These are phyloP conservation scores for Apiospora rasikravindrae DNA, from an alignment of 2,329 filamentous ascomycete species.

Conservation along the genomic window DNA sequence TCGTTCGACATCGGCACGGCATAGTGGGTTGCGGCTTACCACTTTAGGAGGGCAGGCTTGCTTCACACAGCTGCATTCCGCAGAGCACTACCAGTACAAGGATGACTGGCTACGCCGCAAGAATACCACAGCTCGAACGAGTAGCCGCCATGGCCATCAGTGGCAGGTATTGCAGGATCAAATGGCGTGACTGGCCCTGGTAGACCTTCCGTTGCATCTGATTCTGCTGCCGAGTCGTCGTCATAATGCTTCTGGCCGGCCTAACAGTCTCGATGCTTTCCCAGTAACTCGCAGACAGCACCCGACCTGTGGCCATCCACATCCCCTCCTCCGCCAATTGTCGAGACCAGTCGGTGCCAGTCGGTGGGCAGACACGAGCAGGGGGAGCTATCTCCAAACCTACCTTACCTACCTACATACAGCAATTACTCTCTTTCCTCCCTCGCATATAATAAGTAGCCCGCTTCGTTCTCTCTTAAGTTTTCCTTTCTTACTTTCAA, in stretches of 20 bases:
- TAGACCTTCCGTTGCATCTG: constrained; percentile 19
- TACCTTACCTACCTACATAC: neutral
- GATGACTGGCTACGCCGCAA: neutral
- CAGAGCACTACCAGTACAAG: neutral
- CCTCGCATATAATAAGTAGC: constrained; percentile 17
- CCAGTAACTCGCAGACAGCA: constrained; percentile 3
- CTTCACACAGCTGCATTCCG: neutral
- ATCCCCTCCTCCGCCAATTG: neutral
- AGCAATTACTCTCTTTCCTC: neutral
- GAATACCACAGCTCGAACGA: constrained; percentile 4
- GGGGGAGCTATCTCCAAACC: constrained; percentile 9
- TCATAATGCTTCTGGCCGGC: constrained; percentile 21
- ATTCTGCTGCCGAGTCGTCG: constrained; percentile 7
- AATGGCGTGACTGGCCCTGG: constrained; percentile 9
- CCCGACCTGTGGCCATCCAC: neutral
- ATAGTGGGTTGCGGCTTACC: constrained; percentile 12
- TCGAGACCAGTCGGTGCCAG: constrained; percentile 2
- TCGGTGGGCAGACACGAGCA: neutral
- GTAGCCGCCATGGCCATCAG: neutral
- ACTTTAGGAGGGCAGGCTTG: neutral
- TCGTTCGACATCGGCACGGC: neutral
- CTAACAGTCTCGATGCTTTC: neutral
- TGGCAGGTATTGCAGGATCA: neutral
- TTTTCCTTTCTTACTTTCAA: constrained; percentile 14
- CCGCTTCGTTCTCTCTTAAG: neutral